Base-by-base conservation (phyloP, 2,329 filamentous ascomycete species). In the Orbilia ellipsospora region DNA sequence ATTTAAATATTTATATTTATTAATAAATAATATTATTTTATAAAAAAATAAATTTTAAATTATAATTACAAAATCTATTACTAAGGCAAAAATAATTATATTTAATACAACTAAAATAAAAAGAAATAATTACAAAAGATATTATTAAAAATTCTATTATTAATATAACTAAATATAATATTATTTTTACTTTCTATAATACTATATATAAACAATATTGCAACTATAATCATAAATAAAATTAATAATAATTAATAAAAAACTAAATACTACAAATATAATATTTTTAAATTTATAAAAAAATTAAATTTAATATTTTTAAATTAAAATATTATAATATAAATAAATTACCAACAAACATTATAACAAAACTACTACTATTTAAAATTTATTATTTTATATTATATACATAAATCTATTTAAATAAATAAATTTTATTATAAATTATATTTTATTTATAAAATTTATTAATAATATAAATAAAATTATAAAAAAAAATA, bases 101-200 rank as follows among this genome's bases (percentile, higher is more conserved):
- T 20, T 2, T 48, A 48, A 15, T 28, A 26, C n/a, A 15, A n/a
- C 6, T 48, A 48, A 48, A 13, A 4, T 26, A 28, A 26, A 26
- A 15, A 26, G n/a, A 2, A 28, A 10, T 26, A 10, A 8, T 40
- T 57, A 40, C n/a, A 40, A 40, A 57, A 16, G 1, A 8, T 36
- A 57, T 42, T 40, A 57, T 42, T 20, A 20, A 12, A 60, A 36
- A 16, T 12, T n/a, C 42, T 57, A 15, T 57, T 16, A 40, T 44
- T 23, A 23, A 23, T 23, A 23, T 23, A 23, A 23, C 4, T 4
- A 23, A 4, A 23, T 23, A 23, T 23, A 23, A 23, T 23, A 23
- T 23, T 23, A 23, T 23, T 23, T 23, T 23, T 23, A 23, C 23
- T 23, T 23, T 23, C 4, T 23, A 23, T 23, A 4, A 4, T 23